Evolutionary conservation across 495 filamentous ascomycete species (phyloP).

Genomic region (Xylaria palmicola): DNA sequence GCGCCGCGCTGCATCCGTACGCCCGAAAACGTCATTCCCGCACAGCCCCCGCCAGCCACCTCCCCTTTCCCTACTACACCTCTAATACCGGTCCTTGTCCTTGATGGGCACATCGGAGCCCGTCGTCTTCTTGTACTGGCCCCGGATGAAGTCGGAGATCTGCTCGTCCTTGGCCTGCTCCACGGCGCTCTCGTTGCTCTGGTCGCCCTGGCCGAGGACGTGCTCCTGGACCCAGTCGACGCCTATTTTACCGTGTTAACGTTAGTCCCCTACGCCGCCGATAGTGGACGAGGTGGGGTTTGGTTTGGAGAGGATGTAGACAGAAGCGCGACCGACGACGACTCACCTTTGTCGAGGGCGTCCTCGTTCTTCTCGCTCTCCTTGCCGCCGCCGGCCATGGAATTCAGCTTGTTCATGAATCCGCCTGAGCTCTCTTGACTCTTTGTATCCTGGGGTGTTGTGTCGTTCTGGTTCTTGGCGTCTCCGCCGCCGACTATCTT

Average conservation of each 20-base stretch:
- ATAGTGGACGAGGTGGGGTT: no score
- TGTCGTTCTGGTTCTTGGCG: conserved; percentile 13
- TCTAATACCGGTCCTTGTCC: conserved; percentile 51
- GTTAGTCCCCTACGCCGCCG: no score
- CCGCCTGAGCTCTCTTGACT: conserved; percentile 13
- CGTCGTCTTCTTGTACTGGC: conserved; percentile 58
- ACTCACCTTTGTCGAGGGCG: conserved; percentile 59
- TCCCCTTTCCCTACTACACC: not conserved
- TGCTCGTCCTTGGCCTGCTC: conserved; percentile 76
- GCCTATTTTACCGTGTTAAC: conserved; percentile 37
- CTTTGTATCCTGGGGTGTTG: not conserved
- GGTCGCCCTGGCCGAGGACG: conserved; percentile 60
- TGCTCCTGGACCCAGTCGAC: conserved; percentile 69
- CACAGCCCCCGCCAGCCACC: no score
- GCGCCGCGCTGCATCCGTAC: no score
- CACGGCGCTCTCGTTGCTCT: conserved; percentile 67
- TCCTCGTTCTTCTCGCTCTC: conserved; percentile 72
- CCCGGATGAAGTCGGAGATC: conserved; percentile 62
- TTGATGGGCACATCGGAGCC: conserved; percentile 63
- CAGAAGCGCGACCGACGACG: not conserved
- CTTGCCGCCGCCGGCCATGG: conserved; percentile 60
- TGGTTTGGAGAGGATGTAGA: no score
- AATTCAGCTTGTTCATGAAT: conserved; percentile 57
- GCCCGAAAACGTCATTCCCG: no score
- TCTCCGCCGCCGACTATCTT: conserved; percentile 31